These are phyloP conservation scores for Backusella morwellensis DNA, from an alignment of 192 early-diverging fungal genomes.

Conservation along the genomic window DNA sequence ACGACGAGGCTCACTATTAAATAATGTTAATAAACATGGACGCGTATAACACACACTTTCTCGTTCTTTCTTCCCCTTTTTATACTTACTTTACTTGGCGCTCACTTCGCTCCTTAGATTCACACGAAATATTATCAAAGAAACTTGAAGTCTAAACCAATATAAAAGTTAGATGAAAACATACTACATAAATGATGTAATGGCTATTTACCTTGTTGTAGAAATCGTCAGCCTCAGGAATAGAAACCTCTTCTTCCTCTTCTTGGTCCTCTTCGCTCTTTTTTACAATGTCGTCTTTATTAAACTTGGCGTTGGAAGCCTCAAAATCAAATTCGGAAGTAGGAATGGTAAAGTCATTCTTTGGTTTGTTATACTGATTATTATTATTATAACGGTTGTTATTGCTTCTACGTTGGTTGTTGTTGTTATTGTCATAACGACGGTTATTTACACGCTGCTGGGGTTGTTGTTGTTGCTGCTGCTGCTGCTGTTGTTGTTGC, in stretches of 20 bases:
- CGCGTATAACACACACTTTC: neutral
- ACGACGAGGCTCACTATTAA: slow-evolving; percentile 55
- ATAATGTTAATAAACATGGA: neutral
- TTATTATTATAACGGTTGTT: neutral
- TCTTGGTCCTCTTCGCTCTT: slow-evolving; percentile 38
- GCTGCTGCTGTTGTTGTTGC: neutral
- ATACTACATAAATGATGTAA: neutral
- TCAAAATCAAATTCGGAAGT: slow-evolving; percentile 96
- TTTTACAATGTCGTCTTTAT: slow-evolving; percentile 52
- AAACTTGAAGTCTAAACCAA: slow-evolving; percentile 99
- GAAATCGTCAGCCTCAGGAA: slow-evolving; percentile 56
- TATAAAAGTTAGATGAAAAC: slow-evolving; percentile 40
- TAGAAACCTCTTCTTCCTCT: slow-evolving; percentile 54
- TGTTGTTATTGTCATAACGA: slow-evolving; percentile 13
- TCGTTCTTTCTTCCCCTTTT: neutral
- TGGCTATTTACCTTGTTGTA: slow-evolving; percentile 63
- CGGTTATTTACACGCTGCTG: neutral
- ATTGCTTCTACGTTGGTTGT: neutral
- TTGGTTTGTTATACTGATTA: neutral
- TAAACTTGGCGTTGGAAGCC: slow-evolving; percentile 74
- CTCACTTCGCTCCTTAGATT: slow-evolving; percentile 62
- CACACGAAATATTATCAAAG: slow-evolving; percentile 99
- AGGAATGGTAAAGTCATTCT: slow-evolving; percentile 40
- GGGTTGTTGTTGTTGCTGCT: neutral
- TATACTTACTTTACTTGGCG: slow-evolving; percentile 15